Percentiles rank a stretch among this genome's conserved stretches.
phyloP scores from a whole-genome alignment of 352 stramenopile genomes.

The Phytophthora ohioensis region DNA sequence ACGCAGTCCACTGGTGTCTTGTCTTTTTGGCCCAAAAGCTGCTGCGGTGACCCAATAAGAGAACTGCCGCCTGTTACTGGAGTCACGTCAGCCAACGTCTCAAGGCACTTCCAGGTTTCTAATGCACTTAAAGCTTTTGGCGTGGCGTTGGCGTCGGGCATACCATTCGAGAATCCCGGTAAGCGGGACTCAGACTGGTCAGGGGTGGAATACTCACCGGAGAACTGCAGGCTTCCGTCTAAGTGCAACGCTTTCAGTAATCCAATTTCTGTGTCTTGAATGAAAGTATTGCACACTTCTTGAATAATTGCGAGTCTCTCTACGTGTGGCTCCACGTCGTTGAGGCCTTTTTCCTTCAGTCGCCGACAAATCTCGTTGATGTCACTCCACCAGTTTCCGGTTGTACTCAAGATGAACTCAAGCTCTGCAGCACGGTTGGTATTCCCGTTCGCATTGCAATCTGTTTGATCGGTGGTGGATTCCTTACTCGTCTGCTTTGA shows the following conservation, averaged over 20 bases:
- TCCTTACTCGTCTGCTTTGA: background rate
- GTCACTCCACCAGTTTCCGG: conserved; percentile 82
- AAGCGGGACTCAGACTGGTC: background rate
- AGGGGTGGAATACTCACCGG: background rate
- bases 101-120: conserved; percentile 74
- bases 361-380: conserved; percentile 51
- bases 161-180: background rate
- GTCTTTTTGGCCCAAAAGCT: conserved; percentile 50
- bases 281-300: conserved; percentile 52
- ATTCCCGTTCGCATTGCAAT: conserved; percentile 1
- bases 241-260: conserved; percentile 54
- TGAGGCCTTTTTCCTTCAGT: conserved; percentile 42
- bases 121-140: conserved; percentile 56
- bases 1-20: conserved; percentile 58
- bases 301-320: conserved; percentile 56
- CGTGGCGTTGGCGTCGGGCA: conserved; percentile 11
- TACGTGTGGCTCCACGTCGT: conserved; percentile 13
- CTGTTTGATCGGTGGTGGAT: conserved; percentile 2
- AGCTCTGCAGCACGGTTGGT: conserved; percentile 28
- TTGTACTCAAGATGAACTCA: conserved; percentile 45
- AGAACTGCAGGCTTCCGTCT: conserved; percentile 46
- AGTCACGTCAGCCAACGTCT: conserved; percentile 53
- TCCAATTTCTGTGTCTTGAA: conserved; percentile 34
- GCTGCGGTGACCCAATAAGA: conserved; percentile 51
- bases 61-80: conserved; percentile 32